Evolutionary conservation across 495 filamentous ascomycete species (phyloP), one percentile per base, ranked within the genome.

Genomic region (Gamarada debralockiae): DNA sequence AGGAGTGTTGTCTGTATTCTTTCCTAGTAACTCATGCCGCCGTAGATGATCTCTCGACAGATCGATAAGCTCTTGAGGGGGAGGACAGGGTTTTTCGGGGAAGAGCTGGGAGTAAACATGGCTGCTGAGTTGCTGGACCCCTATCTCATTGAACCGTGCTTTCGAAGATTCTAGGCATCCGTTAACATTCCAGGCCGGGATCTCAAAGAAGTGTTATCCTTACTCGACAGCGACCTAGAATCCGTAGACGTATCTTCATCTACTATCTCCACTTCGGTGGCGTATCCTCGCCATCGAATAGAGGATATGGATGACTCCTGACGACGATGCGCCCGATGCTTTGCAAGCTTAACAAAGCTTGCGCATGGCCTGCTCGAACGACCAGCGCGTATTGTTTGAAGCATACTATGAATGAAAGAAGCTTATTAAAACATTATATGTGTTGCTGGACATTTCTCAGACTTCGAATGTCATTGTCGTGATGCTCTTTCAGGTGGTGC

Each of bases 101-200:
- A 98, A 98, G 37, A 98, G 73, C 67, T 97, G 95, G 3, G 80
- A 61, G 67, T 90, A 85, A 29, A 99, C 78, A 75, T 85, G 77
- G 50, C 76, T 74, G 73, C 89, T 93, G 37, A 99, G 65, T 59
- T 96, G 92, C 70, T 99, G 95, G 21, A 99, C 89, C 21, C 89
- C 89, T 57, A 99, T 88, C 50, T 93, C 86, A 65, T 97, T 97
- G 71, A 83, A 90, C 48, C 92, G 83, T 31, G 85, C 72, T 23
- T 43, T 37, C 3, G 61, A 59, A 22, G 42, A 14, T 52, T 27
- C 55, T 56, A 27, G 7, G 18, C 53, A 36, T 29, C n/a, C 5
- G 22, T 60, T 13, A 61, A 38, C 33, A 38, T 39, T 20, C 10
- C 18, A 12, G 10, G 1, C 13, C 23, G 20, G 3, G 17, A 10